These are phyloP conservation scores for Diaporthe citri DNA, from an alignment of 2,329 filamentous ascomycete species.

Conservation along the genomic window DNA sequence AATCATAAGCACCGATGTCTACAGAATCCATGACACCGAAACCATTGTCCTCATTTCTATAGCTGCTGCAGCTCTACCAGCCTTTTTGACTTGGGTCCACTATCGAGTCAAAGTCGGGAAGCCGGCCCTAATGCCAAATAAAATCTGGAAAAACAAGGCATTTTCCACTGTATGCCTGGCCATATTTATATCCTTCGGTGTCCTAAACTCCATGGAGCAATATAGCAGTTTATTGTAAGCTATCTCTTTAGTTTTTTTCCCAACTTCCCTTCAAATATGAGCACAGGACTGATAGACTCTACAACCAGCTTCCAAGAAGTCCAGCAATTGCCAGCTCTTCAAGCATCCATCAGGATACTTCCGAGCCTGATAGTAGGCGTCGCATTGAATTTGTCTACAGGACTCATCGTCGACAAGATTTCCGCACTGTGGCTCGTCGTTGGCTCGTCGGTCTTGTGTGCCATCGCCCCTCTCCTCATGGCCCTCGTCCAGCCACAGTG, in stretches of 20 bases:
- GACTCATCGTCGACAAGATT: slow-evolving; percentile 59
- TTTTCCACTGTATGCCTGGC: slow-evolving; percentile 69
- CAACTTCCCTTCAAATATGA: slow-evolving; percentile 30
- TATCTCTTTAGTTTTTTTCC: not conserved
- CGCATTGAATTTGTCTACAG: slow-evolving; percentile 57
- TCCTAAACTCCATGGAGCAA: slow-evolving; percentile 60
- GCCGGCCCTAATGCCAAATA: slow-evolving; percentile 72
- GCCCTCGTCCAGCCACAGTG: slow-evolving; percentile 61
- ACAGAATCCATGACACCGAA: slow-evolving; percentile 55
- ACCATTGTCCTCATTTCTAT: slow-evolving; percentile 62
- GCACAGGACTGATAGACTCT: slow-evolving; percentile 8
- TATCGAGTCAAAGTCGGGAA: slow-evolving; percentile 58
- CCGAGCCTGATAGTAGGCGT: slow-evolving; percentile 59
- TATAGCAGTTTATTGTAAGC: slow-evolving; percentile 63
- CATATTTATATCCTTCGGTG: slow-evolving; percentile 59
- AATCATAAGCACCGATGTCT: slow-evolving; percentile 53
- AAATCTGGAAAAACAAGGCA: slow-evolving; percentile 68
- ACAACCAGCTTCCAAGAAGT: slow-evolving; percentile 63
- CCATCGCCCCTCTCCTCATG: slow-evolving; percentile 66
- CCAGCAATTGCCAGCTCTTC: slow-evolving; percentile 58
- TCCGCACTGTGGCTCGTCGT: slow-evolving; percentile 55
- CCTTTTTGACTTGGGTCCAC: slow-evolving; percentile 67
- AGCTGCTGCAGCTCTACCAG: slow-evolving; percentile 54
- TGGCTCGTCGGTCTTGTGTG: slow-evolving; percentile 55
- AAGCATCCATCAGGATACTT: slow-evolving; percentile 60